phyloP scores from a whole-genome alignment of 192 early-diverging fungal species.

The Dimargaris cristalligena region DNA sequence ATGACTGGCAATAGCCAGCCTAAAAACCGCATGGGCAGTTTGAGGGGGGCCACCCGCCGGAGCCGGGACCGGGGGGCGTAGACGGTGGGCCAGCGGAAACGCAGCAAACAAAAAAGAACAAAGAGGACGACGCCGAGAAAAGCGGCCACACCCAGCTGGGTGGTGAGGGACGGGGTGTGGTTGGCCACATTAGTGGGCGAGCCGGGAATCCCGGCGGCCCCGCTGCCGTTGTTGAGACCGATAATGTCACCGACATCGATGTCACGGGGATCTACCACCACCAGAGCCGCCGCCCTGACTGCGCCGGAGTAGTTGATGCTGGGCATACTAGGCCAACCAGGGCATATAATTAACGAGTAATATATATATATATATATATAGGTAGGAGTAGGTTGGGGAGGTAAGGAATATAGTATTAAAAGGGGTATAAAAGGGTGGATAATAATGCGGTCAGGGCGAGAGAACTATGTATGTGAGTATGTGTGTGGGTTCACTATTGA shows the following conservation, averaged over 20 bases:
- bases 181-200: not conserved
- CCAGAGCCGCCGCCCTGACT: too few relatives aligned
- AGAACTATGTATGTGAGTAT: too few relatives aligned
- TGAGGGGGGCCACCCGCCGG: slow-evolving; percentile 24
- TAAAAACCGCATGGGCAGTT: slow-evolving; percentile 20
- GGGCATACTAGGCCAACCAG: too few relatives aligned
- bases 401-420: too few relatives aligned
- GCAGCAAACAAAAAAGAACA: slow-evolving; percentile 23
- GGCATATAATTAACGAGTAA: too few relatives aligned
- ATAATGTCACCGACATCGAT: slow-evolving; percentile 9
- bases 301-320: too few relatives aligned
- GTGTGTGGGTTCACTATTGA: too few relatives aligned
- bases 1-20: slow-evolving; percentile 29
- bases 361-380: too few relatives aligned
- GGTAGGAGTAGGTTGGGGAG: too few relatives aligned
- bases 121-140: slow-evolving; percentile 22
- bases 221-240: slow-evolving; percentile 9
- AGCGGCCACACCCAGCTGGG: slow-evolving; percentile 25
- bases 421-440: too few relatives aligned
- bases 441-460: too few relatives aligned
- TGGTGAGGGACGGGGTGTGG: slow-evolving; percentile 9
- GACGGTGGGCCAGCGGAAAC: slow-evolving; percentile 26
- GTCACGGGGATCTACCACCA: not conserved
- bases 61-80: slow-evolving; percentile 30
- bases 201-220: not conserved